Conservation (phyloP, 345 rosid species). For the Linum usitatissimum region DNA sequence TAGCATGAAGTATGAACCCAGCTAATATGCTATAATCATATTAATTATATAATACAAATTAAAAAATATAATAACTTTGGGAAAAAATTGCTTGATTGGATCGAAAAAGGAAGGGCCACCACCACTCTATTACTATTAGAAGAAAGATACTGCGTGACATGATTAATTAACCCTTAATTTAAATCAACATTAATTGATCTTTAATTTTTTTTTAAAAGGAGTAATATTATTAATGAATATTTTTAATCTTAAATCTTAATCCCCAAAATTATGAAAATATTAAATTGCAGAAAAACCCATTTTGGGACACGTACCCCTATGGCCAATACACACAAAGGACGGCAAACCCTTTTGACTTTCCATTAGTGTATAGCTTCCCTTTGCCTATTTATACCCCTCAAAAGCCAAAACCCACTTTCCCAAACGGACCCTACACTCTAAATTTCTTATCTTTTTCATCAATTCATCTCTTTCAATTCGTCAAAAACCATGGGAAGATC, state of each 20-base stretch:
- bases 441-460: neutral
- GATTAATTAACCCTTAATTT: no score
- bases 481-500: neutral
- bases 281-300: neutral
- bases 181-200: no score
- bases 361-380: neutral
- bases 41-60: no score
- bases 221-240: no score
- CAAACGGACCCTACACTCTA: neutral
- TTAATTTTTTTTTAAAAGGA: no score
- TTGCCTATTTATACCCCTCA: neutral
- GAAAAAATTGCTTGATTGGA: no score
- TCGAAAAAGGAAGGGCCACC: no score
- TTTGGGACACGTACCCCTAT: constrained; percentile 5
- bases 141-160: neutral
- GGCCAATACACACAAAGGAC: neutral
- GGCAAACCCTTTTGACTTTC: constrained; percentile 5
- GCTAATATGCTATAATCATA: no score
- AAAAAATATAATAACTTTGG: no score
- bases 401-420: neutral
- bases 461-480: neutral
- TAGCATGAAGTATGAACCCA: no score
- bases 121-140: neutral
- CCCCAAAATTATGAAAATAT: neutral
- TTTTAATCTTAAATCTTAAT: no score